Evolutionary conservation across 257 asterid genomes (phyloP), one percentile per base, ranked within the genome.

Genomic region (Rauvolfia tetraphylla): DNA sequence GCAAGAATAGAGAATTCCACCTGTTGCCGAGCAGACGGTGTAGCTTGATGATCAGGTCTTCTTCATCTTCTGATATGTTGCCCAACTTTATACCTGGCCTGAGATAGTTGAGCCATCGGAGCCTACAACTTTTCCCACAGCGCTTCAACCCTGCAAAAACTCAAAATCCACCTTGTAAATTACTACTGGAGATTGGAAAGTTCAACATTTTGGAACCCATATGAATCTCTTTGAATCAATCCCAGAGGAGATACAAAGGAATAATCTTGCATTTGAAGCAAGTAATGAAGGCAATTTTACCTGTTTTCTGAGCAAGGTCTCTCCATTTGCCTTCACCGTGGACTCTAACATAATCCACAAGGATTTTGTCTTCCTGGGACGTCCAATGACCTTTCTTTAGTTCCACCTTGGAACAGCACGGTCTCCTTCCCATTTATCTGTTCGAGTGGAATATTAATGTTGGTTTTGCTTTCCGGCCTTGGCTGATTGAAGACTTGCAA

Each of bases 251-350:
- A n/a, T n/a, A n/a, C n/a, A n/a, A n/a, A n/a, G n/a, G n/a, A n/a
- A n/a, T n/a, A n/a, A n/a, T n/a, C n/a, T n/a, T n/a, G n/a, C n/a
- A n/a, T n/a, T n/a, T n/a, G n/a, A n/a, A n/a, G n/a, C n/a, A n/a
- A n/a, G n/a, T n/a, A n/a, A n/a, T n/a, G n/a, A n/a, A n/a, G n/a
- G n/a, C n/a, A n/a, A n/a, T n/a, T n/a, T n/a, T 38, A 77, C 76
- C 76, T 41, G 81, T 57, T 56, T 18, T 77, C 39, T 27, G 23
- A 29, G 81, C 71, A 15, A 77, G 76, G 46, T 23, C 14, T 57
- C 81, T 71, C 76, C 81, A 77, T 53, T 62, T 69, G 58, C 80
- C 80, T 54, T 77, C 80, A 38, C 80, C 80, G 56, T 77, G 70
- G 76, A 53, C 12, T n/a, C 42, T 69, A 72, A 77, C 46, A 59